phyloP scores from a whole-genome alignment of 192 early-diverging fungal species.

The Pilaira anomala region DNA sequence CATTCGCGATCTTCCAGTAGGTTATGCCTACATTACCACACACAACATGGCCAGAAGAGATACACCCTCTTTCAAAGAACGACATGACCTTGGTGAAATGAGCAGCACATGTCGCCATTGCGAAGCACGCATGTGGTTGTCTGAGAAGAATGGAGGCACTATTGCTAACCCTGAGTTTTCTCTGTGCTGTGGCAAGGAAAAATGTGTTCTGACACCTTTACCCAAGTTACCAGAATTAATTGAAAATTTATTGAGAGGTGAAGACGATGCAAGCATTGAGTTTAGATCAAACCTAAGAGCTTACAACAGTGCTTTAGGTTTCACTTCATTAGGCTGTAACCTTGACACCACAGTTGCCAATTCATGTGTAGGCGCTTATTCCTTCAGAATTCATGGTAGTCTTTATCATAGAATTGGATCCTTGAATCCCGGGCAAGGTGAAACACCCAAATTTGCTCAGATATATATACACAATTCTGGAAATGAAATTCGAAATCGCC shows the following conservation, averaged over 20 bases:
- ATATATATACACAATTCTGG: not conserved
- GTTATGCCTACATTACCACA: too few species aligned
- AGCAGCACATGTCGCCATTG: not conserved
- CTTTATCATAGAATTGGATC: not conserved
- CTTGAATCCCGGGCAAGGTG: not conserved
- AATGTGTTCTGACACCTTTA: not conserved
- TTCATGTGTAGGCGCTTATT: not conserved
- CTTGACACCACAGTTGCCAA: not conserved
- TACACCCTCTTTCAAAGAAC: too few species aligned
- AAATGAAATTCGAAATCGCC: not conserved
- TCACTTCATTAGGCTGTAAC: constrained; percentile 1
- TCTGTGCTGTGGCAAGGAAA: not conserved
- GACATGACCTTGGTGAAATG: too few species aligned
- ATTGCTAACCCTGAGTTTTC: not conserved
- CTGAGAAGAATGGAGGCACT: not conserved
- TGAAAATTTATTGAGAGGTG: not conserved
- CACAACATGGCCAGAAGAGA: too few species aligned
- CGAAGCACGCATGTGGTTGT: not conserved
- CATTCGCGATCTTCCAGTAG: too few species aligned
- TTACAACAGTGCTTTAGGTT: not conserved
- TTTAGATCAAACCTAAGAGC: not conserved
- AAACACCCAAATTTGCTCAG: not conserved
- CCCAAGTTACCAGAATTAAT: not conserved
- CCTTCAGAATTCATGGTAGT: not conserved
- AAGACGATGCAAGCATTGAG: not conserved